A percentile compares a stretch with the other conserved stretches of the same genome.
Evolutionary conservation across 169 alveolate species (phyloP).

Genomic region (Cyclospora cayetanensis): DNA sequence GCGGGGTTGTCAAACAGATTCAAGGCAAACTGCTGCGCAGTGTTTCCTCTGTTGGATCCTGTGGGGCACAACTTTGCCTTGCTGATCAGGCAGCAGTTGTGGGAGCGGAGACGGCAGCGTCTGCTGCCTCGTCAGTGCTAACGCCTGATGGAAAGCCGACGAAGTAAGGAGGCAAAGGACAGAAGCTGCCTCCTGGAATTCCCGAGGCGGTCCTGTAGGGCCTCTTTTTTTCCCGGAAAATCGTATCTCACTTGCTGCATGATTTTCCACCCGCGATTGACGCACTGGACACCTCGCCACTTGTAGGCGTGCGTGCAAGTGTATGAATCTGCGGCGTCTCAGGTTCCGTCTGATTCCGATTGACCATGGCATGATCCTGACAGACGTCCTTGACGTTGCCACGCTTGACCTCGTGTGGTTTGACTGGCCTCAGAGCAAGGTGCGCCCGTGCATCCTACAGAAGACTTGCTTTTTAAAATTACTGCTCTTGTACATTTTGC

Average conservation of each 20-base stretch:
- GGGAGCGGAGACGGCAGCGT: constrained; percentile 47
- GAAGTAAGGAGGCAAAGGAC: no score
- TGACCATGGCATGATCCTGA: constrained; percentile 98
- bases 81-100: constrained; percentile 58
- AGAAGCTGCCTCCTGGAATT: neutral
- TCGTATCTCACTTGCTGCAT: neutral
- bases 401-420: constrained; percentile 98
- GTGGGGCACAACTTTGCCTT: constrained; percentile 43
- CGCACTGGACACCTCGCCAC: no score
- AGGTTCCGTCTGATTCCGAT: constrained; percentile 96
- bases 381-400: constrained; percentile 97
- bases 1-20: constrained; percentile 58
- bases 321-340: neutral
- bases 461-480: no score
- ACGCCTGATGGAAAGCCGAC: constrained; percentile 81
- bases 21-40: constrained; percentile 56
- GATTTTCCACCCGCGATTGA: neutral
- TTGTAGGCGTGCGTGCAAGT: no score
- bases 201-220: neutral
- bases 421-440: constrained; percentile 96
- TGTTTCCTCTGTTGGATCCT: constrained; percentile 52
- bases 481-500: no score
- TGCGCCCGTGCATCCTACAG: constrained; percentile 74
- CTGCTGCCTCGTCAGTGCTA: constrained; percentile 44
- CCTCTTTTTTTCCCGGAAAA: neutral